A percentile compares a stretch with the other conserved stretches of the same genome.
Evolutionary conservation across 306 rosid genomes (phyloP).

Genomic region (Crataegus laevigata): DNA sequence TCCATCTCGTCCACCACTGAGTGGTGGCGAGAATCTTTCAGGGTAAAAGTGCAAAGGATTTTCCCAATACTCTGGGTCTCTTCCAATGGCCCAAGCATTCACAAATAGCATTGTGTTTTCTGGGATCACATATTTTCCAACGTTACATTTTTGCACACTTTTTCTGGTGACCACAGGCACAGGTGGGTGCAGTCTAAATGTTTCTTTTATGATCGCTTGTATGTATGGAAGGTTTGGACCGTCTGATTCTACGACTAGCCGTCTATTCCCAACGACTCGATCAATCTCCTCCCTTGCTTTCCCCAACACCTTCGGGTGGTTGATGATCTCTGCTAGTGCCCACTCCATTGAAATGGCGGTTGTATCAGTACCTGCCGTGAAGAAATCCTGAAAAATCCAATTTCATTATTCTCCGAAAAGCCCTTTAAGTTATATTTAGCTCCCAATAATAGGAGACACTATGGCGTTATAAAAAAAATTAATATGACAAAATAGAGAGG

Average conservation of each 20-base stretch:
- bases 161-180: conserved; percentile 28
- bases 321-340: conserved; percentile 41
- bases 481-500: no score
- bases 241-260: conserved; percentile 36
- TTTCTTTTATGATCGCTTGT: conserved; percentile 47
- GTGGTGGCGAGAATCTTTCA: conserved; percentile 19
- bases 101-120: conserved; percentile 22
- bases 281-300: conserved; percentile 43
- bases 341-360: conserved; percentile 29
- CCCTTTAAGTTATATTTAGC: no score
- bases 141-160: conserved; percentile 19
- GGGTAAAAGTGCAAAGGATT: conserved; percentile 31
- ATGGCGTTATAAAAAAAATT: no score
- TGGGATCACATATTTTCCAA: conserved; percentile 27
- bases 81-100: conserved; percentile 20
- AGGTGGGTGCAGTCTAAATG: conserved; percentile 50
- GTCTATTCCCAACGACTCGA: conserved; percentile 18
- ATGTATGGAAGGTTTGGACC: conserved; percentile 42
- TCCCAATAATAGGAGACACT: no score
- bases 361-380: conserved; percentile 37
- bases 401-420: no score
- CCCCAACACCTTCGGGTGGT: conserved; percentile 33
- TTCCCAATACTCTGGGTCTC: conserved; percentile 26
- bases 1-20: background rate
- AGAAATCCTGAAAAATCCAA: conserved; percentile 25